Evolutionary conservation across 129 eudicot genomes (phyloP).

Genomic region (Apium graveolens): DNA sequence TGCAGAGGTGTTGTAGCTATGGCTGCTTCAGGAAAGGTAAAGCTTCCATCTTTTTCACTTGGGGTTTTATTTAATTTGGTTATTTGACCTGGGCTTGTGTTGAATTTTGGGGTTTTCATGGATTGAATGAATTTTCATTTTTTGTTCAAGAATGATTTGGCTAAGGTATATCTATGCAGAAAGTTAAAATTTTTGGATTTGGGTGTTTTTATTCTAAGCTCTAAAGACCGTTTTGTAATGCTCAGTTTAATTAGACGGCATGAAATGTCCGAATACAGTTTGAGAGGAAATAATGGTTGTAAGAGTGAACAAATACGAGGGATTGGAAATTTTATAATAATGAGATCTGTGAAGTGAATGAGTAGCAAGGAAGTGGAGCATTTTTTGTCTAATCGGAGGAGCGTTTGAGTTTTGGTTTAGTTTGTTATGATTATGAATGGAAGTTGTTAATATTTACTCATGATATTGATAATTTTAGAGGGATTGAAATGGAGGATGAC

Average conservation of each 20-base stretch:
- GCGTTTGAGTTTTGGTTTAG: no score
- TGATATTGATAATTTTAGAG: background rate
- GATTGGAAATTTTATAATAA: background rate
- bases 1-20: slow-evolving; percentile 66
- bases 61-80: background rate
- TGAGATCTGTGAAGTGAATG: no score
- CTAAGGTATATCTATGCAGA: background rate
- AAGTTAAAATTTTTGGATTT: background rate
- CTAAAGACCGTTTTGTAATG: no score
- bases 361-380: no score
- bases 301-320: background rate
- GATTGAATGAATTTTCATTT: background rate
- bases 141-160: background rate
- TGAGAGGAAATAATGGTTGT: background rate
- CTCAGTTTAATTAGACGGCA: no score
- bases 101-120: background rate
- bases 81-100: background rate
- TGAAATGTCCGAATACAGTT: background rate
- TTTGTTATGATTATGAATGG: background rate
- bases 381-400: no score
- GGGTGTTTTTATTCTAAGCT: no score
- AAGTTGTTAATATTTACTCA: background rate
- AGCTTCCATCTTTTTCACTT: background rate
- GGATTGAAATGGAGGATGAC: background rate
- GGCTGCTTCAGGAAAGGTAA: slow-evolving; percentile 96